Evolutionary conservation across 306 rosid genomes (phyloP).

Genomic region (Rosa lucieae): DNA sequence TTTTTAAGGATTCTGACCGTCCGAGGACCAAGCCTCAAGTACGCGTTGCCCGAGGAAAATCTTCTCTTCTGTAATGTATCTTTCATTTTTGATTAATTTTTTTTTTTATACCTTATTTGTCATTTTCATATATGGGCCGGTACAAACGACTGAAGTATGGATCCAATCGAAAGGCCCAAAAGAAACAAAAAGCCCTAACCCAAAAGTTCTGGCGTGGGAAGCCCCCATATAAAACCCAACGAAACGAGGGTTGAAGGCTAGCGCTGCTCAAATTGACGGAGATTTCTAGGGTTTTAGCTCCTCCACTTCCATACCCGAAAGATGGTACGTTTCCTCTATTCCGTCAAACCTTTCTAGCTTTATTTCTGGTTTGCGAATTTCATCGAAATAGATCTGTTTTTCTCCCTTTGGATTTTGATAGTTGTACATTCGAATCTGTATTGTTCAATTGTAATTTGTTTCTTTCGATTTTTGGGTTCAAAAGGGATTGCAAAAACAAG

Average conservation of each 20-base stretch:
- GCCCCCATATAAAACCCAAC: not conserved
- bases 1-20: no score
- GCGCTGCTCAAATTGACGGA: not conserved
- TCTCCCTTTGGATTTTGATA: not conserved
- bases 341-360: not conserved
- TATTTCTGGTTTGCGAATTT: not conserved
- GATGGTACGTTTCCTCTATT: constrained; percentile 19
- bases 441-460: not conserved
- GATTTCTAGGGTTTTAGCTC: constrained; percentile 27
- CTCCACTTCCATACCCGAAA: not conserved
- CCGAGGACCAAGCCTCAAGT: no score
- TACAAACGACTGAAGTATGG: no score
- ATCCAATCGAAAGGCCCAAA: not conserved
- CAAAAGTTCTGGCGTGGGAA: not conserved
- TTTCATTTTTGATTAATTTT: no score
- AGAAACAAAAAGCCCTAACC: not conserved
- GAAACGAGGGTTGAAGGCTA: not conserved
- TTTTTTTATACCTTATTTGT: no score
- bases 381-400: not conserved
- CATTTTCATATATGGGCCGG: no score
- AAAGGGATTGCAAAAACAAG: not conserved
- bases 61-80: no score
- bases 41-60: no score
- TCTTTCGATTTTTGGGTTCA: constrained; percentile 1
- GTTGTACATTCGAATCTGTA: not conserved